A percentile compares a stretch with the other conserved stretches of the same genome.
These are phyloP conservation scores for Annulohypoxylon maeteangense DNA, from an alignment of 495 filamentous ascomycete genomes.

Conservation along the genomic window DNA sequence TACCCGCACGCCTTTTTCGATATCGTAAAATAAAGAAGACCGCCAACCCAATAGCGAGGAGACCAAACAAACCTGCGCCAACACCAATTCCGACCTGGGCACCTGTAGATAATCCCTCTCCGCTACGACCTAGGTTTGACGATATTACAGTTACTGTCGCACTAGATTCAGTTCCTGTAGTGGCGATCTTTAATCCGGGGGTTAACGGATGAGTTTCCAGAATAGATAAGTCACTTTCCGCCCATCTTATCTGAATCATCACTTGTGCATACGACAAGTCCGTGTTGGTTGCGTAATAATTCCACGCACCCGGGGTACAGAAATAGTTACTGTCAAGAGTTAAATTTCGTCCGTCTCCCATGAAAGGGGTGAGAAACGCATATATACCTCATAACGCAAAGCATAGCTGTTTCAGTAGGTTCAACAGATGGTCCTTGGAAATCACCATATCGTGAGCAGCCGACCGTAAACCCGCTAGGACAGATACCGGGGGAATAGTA, in stretches of 20 bases:
- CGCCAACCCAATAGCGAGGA: too few species aligned
- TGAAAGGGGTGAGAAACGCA: too few species aligned
- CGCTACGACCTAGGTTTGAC: background rate
- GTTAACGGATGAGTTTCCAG: slow-evolving; percentile 36
- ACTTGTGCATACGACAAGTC: slow-evolving; percentile 20
- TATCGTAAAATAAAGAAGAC: too few species aligned
- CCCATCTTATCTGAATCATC: slow-evolving; percentile 41
- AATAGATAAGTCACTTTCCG: slow-evolving; percentile 31
- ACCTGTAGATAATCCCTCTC: slow-evolving; percentile 6
- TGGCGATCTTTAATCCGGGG: slow-evolving; percentile 20
- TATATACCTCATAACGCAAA: too few species aligned
- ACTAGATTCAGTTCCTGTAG: slow-evolving; percentile 1
- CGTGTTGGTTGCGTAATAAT: slow-evolving; percentile 31
- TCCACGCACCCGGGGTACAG: too few species aligned
- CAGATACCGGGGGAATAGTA: too few species aligned
- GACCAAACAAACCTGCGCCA: too few species aligned
- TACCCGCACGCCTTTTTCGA: slow-evolving; percentile 5
- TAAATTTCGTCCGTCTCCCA: too few species aligned
- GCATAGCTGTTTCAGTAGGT: too few species aligned
- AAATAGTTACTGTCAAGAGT: slow-evolving; percentile 22
- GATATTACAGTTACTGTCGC: background rate
- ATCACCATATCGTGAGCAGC: too few species aligned
- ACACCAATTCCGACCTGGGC: slow-evolving; percentile 27
- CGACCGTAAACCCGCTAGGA: too few species aligned
- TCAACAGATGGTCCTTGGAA: too few species aligned